phyloP scores from a whole-genome alignment of 2,329 filamentous ascomycete species.

The Colletotrichum magnum region DNA sequence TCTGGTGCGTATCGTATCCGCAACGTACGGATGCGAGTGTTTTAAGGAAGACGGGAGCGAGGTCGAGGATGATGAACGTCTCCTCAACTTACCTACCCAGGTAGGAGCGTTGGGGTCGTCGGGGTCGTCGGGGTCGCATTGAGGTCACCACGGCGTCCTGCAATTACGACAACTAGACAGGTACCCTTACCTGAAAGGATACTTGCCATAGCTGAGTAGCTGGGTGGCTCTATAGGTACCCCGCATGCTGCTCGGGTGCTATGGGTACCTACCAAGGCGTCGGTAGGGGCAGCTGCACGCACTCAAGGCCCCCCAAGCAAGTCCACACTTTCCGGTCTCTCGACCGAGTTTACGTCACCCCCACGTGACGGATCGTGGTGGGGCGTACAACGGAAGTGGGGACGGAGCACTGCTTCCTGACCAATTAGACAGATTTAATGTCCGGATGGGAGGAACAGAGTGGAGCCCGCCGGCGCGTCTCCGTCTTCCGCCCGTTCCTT shows the following conservation, averaged over 20 bases:
- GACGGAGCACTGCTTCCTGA: neutral
- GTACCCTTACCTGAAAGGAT: no score
- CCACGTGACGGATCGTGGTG: constrained; percentile 31
- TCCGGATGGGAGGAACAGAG: neutral
- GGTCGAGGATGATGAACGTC: constrained; percentile 7
- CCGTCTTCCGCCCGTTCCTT: neutral
- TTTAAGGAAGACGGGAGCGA: neutral
- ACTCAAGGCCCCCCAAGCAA: neutral
- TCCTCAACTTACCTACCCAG: constrained; percentile 1
- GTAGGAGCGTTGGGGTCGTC: neutral
- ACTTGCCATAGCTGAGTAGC: no score
- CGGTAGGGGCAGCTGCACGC: constrained; percentile 3
- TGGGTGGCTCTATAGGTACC: no score
- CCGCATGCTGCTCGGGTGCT: no score
- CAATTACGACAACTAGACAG: neutral
- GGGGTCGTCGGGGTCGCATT: constrained; percentile 13
- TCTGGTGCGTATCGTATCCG: constrained; percentile 19
- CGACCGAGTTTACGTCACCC: constrained; percentile 33
- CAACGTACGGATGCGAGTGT: neutral
- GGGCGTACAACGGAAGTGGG: neutral
- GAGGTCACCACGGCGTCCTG: constrained; percentile 9
- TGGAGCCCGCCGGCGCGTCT: neutral
- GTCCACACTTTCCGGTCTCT: constrained; percentile 18
- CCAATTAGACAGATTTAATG: neutral
- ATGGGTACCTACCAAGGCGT: no score